Evolutionary conservation across 2,329 filamentous ascomycete genomes (phyloP).

Genomic region (Pseudocercospora pini-densiflorae): DNA sequence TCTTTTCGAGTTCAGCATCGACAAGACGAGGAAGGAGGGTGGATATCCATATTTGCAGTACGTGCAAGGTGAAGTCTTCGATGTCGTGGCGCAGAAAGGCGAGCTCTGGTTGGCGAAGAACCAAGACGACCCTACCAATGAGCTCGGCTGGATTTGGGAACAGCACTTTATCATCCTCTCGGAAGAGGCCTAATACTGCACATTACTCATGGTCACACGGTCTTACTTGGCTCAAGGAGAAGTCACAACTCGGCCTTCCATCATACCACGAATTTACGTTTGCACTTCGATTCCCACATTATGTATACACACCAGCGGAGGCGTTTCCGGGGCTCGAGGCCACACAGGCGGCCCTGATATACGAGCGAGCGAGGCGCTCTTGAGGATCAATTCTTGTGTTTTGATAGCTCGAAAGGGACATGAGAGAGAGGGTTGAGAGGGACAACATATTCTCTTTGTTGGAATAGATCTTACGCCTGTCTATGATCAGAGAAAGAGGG

Average conservation of each 20-base stretch:
- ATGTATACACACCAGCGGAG: constrained; percentile 16
- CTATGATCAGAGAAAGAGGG: constrained; percentile 5
- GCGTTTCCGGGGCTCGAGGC: constrained; percentile 8
- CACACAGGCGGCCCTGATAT: neutral
- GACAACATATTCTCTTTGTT: constrained; percentile 17
- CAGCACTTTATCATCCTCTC: constrained; percentile 74
- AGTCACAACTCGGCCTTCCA: neutral
- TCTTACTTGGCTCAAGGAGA: neutral
- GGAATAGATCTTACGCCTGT: constrained; percentile 18
- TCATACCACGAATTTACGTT: constrained; percentile 9
- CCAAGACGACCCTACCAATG: constrained; percentile 80
- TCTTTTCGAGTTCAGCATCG: constrained; percentile 96
- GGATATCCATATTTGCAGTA: constrained; percentile 97
- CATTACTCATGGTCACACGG: neutral
- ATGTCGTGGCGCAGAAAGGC: constrained; percentile 89
- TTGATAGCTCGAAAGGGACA: constrained; percentile 1
- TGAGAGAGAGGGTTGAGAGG: neutral
- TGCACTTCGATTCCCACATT: constrained; percentile 1
- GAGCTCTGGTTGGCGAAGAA: constrained; percentile 98
- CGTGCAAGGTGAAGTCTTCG: constrained; percentile 78
- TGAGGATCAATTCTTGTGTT: neutral
- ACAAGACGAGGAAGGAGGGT: constrained; percentile 86
- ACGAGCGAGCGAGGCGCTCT: constrained; percentile 1
- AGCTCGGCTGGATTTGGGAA: constrained; percentile 98
- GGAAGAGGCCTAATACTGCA: constrained; percentile 21